These are phyloP conservation scores for Penicillium maclennaniae DNA, from an alignment of 495 filamentous ascomycete species.

Conservation along the genomic window DNA sequence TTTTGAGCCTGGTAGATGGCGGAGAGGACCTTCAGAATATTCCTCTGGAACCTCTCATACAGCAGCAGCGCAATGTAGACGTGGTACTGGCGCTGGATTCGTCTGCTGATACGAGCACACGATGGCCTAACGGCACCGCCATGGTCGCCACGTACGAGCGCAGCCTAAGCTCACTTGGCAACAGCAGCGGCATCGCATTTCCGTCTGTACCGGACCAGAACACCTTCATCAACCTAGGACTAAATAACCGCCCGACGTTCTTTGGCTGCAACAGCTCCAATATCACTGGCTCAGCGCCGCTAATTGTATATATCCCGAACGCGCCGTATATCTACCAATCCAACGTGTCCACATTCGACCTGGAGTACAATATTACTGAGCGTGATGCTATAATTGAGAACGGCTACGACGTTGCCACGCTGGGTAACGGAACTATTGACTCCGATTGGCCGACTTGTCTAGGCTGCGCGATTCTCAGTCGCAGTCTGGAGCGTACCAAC, in stretches of 20 bases:
- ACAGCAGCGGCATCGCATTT: constrained; percentile 80
- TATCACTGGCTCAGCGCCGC: constrained; percentile 48
- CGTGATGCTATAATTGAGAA: constrained; percentile 79
- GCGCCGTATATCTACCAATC: constrained; percentile 66
- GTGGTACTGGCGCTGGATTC: constrained; percentile 90
- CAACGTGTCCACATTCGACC: constrained; percentile 72
- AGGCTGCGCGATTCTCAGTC: constrained; percentile 79
- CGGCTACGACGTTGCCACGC: constrained; percentile 78
- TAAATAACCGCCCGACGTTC: constrained; percentile 85
- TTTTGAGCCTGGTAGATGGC: constrained; percentile 80
- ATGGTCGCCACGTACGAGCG: constrained; percentile 82
- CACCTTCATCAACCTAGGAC: constrained; percentile 81
- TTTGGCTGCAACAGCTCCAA: constrained; percentile 84
- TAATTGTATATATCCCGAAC: constrained; percentile 89
- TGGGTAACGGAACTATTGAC: constrained; percentile 73
- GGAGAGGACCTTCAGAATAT: constrained; percentile 87
- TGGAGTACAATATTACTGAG: constrained; percentile 55
- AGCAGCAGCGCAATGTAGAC: constrained; percentile 73
- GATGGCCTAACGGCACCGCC: constrained; percentile 86
- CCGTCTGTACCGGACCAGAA: constrained; percentile 75
- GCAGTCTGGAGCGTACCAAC: constrained; percentile 65
- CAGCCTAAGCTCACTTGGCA: constrained; percentile 48
- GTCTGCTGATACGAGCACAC: constrained; percentile 69
- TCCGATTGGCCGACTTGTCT: constrained; percentile 72
- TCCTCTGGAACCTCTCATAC: constrained; percentile 79